Base-by-base conservation (phyloP, 495 filamentous ascomycete species). In the Sordaria brevicollis region DNA sequence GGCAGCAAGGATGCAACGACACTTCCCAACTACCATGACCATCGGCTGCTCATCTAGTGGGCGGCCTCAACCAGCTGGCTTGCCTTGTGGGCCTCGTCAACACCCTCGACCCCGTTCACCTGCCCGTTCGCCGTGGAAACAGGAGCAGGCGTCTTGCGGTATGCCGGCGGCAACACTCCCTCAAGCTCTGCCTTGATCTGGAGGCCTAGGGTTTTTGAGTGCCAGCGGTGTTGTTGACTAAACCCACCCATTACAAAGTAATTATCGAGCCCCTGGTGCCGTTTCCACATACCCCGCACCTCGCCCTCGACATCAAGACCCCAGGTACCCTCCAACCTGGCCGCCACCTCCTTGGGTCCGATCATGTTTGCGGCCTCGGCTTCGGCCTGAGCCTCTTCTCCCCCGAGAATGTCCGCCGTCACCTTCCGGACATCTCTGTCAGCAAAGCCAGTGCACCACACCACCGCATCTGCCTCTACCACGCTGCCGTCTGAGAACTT, bases 371-470 rank as follows among this genome's bases (percentile, higher is more conserved):
- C 38, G 8, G 31, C 70, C 5, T 35, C 37, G 19, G 35, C 35
- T 19, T n/a, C 65, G 19, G 31, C 68, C 66, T 41, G 67, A 31
- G 6, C 38, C 21, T 37, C 29, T 4, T 37, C 35, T 17, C 68
- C 71, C 2, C 75, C 77, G 1, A 77, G 25, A 13, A 78, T 57
- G 66, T 75, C 70, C 0, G 15, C 69, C 13, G 69, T 76, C 5
- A 66, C 68, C 3, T 37, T 34, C n/a, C 71, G 69, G n/a, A 69
- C 70, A 65, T 80, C 67, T 39, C 54, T 57, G 33, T 78, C 77
- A 5, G 70, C 71, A 67, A 79, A 82, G 25, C 79, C 80, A 0
- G 79, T 82, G 65, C 75, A 78, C 75, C 79, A 82, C 5, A 82
- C 43, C 10, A 82, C 72, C 0, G 76, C 76, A 43, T 82, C 80